A percentile compares a stretch with the other conserved stretches of the same genome.
phyloP scores from a whole-genome alignment of 2,329 filamentous ascomycete species.

The Zymoseptoria passerinii region DNA sequence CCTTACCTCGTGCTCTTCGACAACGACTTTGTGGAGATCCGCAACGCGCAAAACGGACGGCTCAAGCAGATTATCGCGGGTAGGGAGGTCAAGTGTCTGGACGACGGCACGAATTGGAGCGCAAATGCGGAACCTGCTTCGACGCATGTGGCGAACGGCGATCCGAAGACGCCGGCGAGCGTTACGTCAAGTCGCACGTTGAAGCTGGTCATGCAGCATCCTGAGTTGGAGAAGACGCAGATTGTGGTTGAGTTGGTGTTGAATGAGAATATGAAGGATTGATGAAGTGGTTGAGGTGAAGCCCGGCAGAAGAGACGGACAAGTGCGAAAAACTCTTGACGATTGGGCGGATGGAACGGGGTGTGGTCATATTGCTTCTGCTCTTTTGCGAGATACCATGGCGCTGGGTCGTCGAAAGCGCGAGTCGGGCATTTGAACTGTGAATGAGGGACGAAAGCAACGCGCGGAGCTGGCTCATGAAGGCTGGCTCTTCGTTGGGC shows the following conservation, averaged over 20 bases:
- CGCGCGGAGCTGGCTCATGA: background rate
- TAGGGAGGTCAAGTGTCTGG: conserved; percentile 78
- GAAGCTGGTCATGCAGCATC: conserved; percentile 93
- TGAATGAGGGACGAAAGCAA: no score
- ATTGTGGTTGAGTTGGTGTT: conserved; percentile 86
- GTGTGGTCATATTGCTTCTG: background rate
- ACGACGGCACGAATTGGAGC: conserved; percentile 63
- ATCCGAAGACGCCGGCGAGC: conserved; percentile 12
- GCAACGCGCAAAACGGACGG: conserved; percentile 91
- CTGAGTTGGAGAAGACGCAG: conserved; percentile 73
- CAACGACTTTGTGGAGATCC: conserved; percentile 91
- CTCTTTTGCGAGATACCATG: conserved; percentile 5
- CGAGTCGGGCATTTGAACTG: no score
- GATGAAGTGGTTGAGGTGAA: background rate
- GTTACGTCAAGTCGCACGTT: conserved; percentile 56
- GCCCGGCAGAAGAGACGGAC: background rate
- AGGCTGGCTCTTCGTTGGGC: background rate
- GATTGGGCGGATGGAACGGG: background rate
- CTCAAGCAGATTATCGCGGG: conserved; percentile 91
- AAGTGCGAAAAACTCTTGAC: background rate
- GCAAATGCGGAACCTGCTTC: conserved; percentile 28
- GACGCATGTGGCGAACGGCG: conserved; percentile 12
- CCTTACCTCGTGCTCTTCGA: conserved; percentile 91
- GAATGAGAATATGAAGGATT: conserved; percentile 60
- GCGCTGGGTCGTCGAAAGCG: background rate